A percentile compares a stretch with the other conserved stretches of the same genome.
Evolutionary conservation across 2,329 filamentous ascomycete species (phyloP).

Genomic region (Colletotrichum plurivorum): DNA sequence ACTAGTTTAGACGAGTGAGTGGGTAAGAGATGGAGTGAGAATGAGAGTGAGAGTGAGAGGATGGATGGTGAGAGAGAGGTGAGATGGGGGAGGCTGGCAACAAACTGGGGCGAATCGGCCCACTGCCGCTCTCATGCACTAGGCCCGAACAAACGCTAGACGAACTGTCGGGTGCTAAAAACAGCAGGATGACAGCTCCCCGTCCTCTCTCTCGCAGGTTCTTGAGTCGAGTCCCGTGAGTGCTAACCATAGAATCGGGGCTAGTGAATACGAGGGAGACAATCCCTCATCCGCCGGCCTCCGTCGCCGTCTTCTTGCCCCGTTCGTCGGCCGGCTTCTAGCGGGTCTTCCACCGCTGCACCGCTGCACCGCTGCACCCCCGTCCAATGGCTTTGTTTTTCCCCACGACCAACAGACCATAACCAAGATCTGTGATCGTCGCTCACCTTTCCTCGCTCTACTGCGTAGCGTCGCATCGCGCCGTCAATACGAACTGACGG

Average conservation of each 20-base stretch:
- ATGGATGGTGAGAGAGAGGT: background rate
- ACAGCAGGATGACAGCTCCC: constrained; percentile 26
- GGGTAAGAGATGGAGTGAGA: too few species aligned
- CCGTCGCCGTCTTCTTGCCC: background rate
- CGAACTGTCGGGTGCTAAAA: constrained; percentile 24
- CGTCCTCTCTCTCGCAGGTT: constrained; percentile 1
- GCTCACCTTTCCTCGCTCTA: constrained; percentile 4
- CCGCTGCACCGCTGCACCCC: too few species aligned
- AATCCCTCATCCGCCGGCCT: constrained; percentile 18
- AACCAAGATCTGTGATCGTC: constrained; percentile 36
- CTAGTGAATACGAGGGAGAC: constrained; percentile 32
- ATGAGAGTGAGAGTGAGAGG: background rate
- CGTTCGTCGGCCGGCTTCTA: background rate
- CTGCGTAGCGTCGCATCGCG: constrained; percentile 18
- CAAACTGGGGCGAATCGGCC: constrained; percentile 12
- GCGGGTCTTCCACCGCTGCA: too few species aligned
- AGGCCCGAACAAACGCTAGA: background rate
- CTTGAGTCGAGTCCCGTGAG: constrained; percentile 9
- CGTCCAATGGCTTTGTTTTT: background rate
- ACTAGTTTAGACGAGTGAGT: too few species aligned
- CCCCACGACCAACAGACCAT: constrained; percentile 23
- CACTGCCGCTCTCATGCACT: background rate
- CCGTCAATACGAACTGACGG: constrained; percentile 34
- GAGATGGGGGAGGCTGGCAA: constrained; percentile 21
- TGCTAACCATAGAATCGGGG: constrained; percentile 5